phyloP scores from a whole-genome alignment of 108 stramenopile genomes.

The Nitzschia sp. region DNA sequence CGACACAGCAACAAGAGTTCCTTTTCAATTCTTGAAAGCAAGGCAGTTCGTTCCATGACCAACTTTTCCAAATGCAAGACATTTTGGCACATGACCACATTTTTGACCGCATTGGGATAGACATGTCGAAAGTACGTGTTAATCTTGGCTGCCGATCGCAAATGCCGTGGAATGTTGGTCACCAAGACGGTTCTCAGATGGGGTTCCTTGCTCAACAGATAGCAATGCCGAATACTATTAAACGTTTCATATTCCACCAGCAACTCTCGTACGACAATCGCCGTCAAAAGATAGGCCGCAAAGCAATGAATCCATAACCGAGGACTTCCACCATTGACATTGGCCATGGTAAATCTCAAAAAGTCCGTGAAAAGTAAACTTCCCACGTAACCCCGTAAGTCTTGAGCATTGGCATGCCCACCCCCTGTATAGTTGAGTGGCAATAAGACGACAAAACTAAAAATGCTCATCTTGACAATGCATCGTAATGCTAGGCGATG shows the following conservation, averaged over 20 bases:
- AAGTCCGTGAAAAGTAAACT: constrained; percentile 81
- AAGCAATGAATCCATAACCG: constrained; percentile 91
- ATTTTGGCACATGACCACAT: constrained; percentile 89
- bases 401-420: constrained; percentile 72
- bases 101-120: constrained; percentile 84
- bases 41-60: constrained; percentile 57
- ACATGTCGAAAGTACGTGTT: constrained; percentile 84
- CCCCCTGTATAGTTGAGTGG: constrained; percentile 88
- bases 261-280: constrained; percentile 80
- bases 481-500: constrained; percentile 85
- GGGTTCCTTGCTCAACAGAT: constrained; percentile 80
- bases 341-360: constrained; percentile 89
- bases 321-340: constrained; percentile 66
- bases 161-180: constrained; percentile 86
- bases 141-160: constrained; percentile 75
- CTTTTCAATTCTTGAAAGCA: constrained; percentile 77
- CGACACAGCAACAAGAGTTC: constrained; percentile 76
- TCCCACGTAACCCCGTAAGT: constrained; percentile 74
- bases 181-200: constrained; percentile 88
- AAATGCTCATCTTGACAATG: constrained; percentile 89
- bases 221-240: constrained; percentile 84
- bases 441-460: constrained; percentile 81
- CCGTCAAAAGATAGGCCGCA: constrained; percentile 83
- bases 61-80: constrained; percentile 65
- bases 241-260: constrained; percentile 86